phyloP scores from a whole-genome alignment of 805 yeast genomes.

The Kluyveromyces siamensis region DNA sequence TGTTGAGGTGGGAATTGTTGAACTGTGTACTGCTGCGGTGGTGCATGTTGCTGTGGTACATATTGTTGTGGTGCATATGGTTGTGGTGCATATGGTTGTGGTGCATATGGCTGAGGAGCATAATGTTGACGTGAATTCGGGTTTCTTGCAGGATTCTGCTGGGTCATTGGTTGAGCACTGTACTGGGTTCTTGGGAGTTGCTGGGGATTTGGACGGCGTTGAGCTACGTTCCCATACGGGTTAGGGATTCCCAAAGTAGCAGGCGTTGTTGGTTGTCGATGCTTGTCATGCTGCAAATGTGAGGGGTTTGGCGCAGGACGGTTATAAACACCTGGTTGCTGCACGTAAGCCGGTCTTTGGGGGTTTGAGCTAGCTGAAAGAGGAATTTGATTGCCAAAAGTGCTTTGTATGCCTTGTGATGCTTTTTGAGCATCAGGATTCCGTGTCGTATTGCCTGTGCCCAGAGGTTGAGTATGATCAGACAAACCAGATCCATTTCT shows the following conservation, averaged over 20 bases:
- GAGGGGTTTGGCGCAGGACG: not conserved
- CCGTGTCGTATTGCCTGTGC: not conserved
- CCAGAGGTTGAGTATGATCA: not conserved
- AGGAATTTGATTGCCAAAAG: too few species aligned
- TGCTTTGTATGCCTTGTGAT: not conserved
- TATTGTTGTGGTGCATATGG: conserved; percentile 7
- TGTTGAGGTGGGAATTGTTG: conserved; percentile 6
- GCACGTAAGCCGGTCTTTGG: not conserved
- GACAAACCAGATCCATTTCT: not conserved
- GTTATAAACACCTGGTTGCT: not conserved
- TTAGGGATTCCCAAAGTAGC: not conserved
- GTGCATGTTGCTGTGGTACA: not conserved
- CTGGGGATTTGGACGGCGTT: not conserved
- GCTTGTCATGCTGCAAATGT: not conserved
- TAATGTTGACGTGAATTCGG: conserved; percentile 3
- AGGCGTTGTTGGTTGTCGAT: not conserved
- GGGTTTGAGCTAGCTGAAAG: too few species aligned
- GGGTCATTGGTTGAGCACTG: not conserved
- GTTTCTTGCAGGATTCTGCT: conserved; percentile 2
- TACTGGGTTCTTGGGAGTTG: conserved; percentile 1
- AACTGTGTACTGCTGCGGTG: conserved; percentile 8
- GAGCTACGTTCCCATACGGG: not conserved
- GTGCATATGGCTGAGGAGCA: conserved; percentile 2
- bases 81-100: conserved; percentile 4
- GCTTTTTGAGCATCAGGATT: not conserved